These are phyloP conservation scores for Diaporthe citriasiana DNA, from an alignment of 2,329 filamentous ascomycete species.

Conservation along the genomic window DNA sequence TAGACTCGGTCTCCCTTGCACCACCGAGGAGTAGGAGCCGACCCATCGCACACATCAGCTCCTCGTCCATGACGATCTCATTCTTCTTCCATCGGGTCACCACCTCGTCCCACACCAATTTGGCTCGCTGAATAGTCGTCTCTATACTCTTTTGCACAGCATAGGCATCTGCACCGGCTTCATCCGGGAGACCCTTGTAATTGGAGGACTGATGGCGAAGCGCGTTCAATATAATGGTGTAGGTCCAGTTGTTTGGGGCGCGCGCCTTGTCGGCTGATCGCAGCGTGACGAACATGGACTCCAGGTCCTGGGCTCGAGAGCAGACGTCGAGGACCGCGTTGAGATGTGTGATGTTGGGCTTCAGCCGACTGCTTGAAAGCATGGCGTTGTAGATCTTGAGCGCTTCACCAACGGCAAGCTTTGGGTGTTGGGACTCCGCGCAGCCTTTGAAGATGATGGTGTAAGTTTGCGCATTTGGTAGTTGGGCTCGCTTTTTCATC, in stretches of 20 bases:
- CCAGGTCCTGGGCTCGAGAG: slow-evolving; percentile 79
- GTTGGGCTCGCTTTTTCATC: slow-evolving; percentile 95
- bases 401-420: slow-evolving; percentile 76
- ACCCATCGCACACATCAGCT: slow-evolving; percentile 85
- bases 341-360: slow-evolving; percentile 84
- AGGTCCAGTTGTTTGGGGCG: slow-evolving; percentile 80
- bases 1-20: slow-evolving; percentile 75
- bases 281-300: slow-evolving; percentile 83
- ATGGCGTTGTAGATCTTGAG: slow-evolving; percentile 84
- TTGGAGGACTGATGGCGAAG: slow-evolving; percentile 67
- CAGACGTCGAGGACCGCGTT: slow-evolving; percentile 92
- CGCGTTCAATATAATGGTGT: slow-evolving; percentile 85
- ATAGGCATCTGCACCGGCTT: slow-evolving; percentile 49
- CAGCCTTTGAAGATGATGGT: slow-evolving; percentile 86
- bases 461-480: slow-evolving; percentile 86
- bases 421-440: slow-evolving; percentile 69
- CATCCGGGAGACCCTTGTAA: slow-evolving; percentile 48
- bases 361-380: slow-evolving; percentile 71
- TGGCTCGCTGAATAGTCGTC: slow-evolving; percentile 74
- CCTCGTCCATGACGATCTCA: slow-evolving; percentile 80
- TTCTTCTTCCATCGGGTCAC: slow-evolving; percentile 81
- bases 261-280: slow-evolving; percentile 77
- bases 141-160: slow-evolving; percentile 51
- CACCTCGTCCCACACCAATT: slow-evolving; percentile 85
- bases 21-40: slow-evolving; percentile 78